Evolutionary conservation across 208 protist species (phyloP).

Genomic region (Sergeia podlipaevii): DNA sequence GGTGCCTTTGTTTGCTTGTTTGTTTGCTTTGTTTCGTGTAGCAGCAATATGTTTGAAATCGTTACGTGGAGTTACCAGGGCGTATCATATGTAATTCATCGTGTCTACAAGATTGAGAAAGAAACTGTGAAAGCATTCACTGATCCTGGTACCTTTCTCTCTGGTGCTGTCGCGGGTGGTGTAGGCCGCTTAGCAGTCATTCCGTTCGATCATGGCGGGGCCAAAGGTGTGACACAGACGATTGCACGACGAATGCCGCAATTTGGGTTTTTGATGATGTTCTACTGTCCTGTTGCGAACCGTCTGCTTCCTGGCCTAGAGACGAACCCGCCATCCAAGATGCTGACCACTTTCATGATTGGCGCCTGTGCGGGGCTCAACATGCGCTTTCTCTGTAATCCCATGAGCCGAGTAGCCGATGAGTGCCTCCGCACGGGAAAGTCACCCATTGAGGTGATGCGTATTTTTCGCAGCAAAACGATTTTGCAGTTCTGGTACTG

Average conservation of each 20-base stretch:
- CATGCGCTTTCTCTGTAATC: conserved; percentile 86
- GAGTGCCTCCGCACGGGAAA: conserved; percentile 76
- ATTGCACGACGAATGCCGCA: conserved; percentile 70
- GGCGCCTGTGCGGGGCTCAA: conserved; percentile 68
- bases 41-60: conserved; percentile 45
- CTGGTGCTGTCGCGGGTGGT: conserved; percentile 63
- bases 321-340: conserved; percentile 61
- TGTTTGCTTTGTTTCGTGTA: conserved; percentile 1
- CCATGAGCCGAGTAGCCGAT: conserved; percentile 78
- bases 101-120: conserved; percentile 57
- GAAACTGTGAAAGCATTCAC: conserved; percentile 47
- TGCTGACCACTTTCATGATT: conserved; percentile 79
- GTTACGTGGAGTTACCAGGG: conserved; percentile 36
- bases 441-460: conserved; percentile 34
- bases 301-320: conserved; percentile 63
- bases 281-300: conserved; percentile 71
- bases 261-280: conserved; percentile 85
- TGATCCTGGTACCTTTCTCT: conserved; percentile 80
- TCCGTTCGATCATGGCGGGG: conserved; percentile 67
- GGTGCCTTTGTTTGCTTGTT: not conserved
- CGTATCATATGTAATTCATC: conserved; percentile 26
- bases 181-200: conserved; percentile 50
- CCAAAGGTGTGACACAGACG: conserved; percentile 68
- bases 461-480: conserved; percentile 73
- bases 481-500: conserved; percentile 89